A percentile compares a stretch with the other conserved stretches of the same genome.
phyloP scores from a whole-genome alignment of 441 rosid genomes.

The Gossypium schwendimanii region DNA sequence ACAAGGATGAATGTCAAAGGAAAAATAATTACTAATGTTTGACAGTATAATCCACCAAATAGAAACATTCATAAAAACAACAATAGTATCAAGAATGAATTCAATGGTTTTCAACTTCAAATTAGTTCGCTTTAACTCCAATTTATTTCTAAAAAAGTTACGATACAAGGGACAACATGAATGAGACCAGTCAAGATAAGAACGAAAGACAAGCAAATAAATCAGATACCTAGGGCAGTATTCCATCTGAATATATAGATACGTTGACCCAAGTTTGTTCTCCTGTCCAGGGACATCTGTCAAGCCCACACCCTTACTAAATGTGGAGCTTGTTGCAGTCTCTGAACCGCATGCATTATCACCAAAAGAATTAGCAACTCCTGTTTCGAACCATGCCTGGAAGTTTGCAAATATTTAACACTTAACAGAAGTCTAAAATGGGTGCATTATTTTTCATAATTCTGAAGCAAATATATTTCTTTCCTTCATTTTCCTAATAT shows the following conservation, averaged over 20 bases:
- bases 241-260: conserved; percentile 96
- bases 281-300: conserved; percentile 58
- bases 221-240: conserved; percentile 78
- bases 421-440: conserved; percentile 11
- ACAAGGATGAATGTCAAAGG: background rate
- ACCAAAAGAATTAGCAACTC: conserved; percentile 59
- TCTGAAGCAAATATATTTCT: background rate
- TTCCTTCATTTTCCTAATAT: background rate
- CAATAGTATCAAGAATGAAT: background rate
- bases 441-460: background rate
- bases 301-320: conserved; percentile 52
- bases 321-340: conserved; percentile 64
- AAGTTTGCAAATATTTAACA: conserved; percentile 34
- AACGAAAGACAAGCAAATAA: background rate
- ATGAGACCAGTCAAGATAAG: background rate
- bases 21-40: background rate
- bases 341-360: conserved; percentile 68
- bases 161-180: background rate
- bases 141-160: background rate
- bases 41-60: background rate
- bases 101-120: background rate
- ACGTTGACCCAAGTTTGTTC: conserved; percentile 66
- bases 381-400: conserved; percentile 98
- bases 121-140: background rate
- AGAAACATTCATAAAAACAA: background rate